A percentile compares a stretch with the other conserved stretches of the same genome.
These are phyloP conservation scores for Amauroascus niger DNA, from an alignment of 2,329 filamentous ascomycete species.

Conservation along the genomic window DNA sequence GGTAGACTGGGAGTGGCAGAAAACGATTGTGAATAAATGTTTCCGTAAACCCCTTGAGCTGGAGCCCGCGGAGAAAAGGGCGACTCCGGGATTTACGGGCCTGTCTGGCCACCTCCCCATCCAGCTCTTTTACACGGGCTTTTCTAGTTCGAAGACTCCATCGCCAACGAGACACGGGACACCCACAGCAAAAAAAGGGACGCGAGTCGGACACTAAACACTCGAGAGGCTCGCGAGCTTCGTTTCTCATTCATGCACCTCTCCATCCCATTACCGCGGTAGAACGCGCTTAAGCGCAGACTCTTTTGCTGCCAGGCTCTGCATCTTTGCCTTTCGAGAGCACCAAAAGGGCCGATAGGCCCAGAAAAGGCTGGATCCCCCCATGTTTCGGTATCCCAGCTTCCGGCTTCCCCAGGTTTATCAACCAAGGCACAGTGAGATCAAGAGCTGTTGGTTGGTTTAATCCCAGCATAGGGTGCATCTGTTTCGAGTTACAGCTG, in stretches of 20 bases:
- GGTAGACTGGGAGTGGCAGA: too few species aligned
- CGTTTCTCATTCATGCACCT: conserved; percentile 5
- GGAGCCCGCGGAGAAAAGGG: too few species aligned
- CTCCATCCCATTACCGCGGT: conserved; percentile 3
- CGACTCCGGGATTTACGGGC: too few species aligned
- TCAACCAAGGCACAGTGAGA: neutral
- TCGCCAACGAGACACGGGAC: too few species aligned
- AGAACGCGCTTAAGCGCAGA: conserved; percentile 1
- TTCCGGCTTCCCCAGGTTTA: neutral
- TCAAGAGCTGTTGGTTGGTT: neutral
- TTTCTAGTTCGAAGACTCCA: too few species aligned
- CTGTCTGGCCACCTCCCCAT: too few species aligned
- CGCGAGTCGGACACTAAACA: neutral
- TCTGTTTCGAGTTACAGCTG: too few species aligned
- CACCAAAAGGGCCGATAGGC: neutral
- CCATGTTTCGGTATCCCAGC: neutral
- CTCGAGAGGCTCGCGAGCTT: neutral
- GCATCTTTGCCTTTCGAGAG: neutral
- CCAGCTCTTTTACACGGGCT: too few species aligned
- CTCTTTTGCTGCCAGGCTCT: neutral
- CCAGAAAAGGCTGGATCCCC: neutral
- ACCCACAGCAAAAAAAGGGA: neutral
- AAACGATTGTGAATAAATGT: too few species aligned
- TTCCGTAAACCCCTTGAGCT: too few species aligned
- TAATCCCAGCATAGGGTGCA: neutral